Evolutionary conservation across 306 rosid species (phyloP), one percentile per base, ranked within the genome.

Genomic region (Vicia faba): DNA sequence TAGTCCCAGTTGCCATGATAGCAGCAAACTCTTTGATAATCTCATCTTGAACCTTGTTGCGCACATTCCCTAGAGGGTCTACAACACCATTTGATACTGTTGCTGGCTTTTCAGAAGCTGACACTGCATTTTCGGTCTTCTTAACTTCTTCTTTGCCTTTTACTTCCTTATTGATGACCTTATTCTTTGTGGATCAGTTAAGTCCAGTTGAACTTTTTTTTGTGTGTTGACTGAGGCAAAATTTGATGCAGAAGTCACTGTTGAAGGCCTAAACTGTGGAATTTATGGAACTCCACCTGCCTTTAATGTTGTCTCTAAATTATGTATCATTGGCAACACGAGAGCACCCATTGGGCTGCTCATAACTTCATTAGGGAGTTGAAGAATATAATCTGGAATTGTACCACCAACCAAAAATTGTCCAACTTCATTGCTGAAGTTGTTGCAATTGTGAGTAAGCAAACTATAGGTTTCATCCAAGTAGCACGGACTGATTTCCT

Each of bases 371-470:
- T 84, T 81, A 20, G 99, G 99, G 14, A 93, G 97, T 73, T 86
- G 87, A 65, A 93, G 80, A 64, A 93, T 90, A 66, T 86, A 88
- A 0, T 82, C 86, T 2, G 99, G 99, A 78, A 93, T 88, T 66
- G 80, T 59, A 19, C 80, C 69, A 57, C 99, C 95, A 10, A 93
- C 95, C 79, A 93, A 82, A 76, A 93, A 93, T 31, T 93, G 99
- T 58, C 96, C 84, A 70, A 93, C 84, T 78, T 93, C 99, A 36
- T 93, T 86, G 80, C 86, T 85, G 69, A 93, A 93, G 80, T 93
- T 90, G 80, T 93, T 93, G 87, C 99, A 93, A 68, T 93, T 93
- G 79, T 93, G n/a, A n/a, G n/a, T n/a, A n/a, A n/a, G n/a, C n/a
- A n/a, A n/a, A n/a, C n/a, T n/a, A n/a, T n/a, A n/a, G n/a, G n/a